These are phyloP conservation scores for Tulasnella sp. DNA, from an alignment of 768 basidiomycete species.

Conservation along the genomic window DNA sequence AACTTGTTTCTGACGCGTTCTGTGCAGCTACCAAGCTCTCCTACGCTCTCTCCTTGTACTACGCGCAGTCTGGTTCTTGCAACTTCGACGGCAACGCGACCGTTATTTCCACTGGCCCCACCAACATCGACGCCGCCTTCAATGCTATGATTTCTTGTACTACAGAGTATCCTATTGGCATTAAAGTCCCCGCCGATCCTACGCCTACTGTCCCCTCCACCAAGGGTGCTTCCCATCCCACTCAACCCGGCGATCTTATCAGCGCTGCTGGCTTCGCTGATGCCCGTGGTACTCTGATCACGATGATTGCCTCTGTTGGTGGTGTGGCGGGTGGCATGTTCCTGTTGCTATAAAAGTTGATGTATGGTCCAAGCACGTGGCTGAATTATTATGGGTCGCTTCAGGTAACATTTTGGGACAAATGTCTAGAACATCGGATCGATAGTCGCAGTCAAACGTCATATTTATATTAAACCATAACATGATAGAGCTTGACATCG, in stretches of 20 bases:
- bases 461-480: no score
- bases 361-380: neutral
- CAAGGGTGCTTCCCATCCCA: no score
- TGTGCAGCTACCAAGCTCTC: conserved; percentile 67
- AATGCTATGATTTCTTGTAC: conserved; percentile 63
- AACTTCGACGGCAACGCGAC: conserved; percentile 73
- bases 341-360: conserved; percentile 6
- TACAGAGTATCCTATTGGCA: conserved; percentile 45
- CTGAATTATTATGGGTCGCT: no score
- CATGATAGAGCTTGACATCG: no score
- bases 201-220: neutral
- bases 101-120: conserved; percentile 54
- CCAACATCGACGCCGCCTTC: conserved; percentile 47
- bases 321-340: conserved; percentile 14
- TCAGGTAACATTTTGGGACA: no score
- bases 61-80: conserved; percentile 54
- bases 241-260: neutral
- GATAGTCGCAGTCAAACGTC: no score
- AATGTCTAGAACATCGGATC: no score
- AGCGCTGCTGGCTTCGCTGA: neutral
- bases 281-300: neutral
- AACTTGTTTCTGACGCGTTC: neutral
- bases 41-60: conserved; percentile 77
- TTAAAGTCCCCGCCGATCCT: conserved; percentile 1
- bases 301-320: neutral